Evolutionary conservation across 148 eudicot species (phyloP), one percentile per base, ranked within the genome.

Genomic region (Vaccinium vitisidaea): DNA sequence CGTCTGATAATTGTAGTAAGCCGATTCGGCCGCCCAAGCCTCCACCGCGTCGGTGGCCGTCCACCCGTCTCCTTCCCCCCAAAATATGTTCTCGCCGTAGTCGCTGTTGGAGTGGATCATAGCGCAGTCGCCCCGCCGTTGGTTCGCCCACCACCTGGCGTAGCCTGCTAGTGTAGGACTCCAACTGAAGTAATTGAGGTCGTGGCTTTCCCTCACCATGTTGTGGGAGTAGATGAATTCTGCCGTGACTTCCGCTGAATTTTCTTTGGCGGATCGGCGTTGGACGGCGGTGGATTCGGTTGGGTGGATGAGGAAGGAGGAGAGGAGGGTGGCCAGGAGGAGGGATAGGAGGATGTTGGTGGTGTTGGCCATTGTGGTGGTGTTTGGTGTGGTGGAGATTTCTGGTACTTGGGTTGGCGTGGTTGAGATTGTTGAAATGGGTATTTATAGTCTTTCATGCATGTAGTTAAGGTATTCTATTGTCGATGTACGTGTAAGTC

Each of bases 1-100:
- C 11, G 27, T 25, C 21, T 70, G 25, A 25, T 86, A 84, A 2
- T 84, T 70, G 79, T 83, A 88, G 84, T 49, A 77, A 8, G 77
- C 53, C 79, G 69, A 73, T 81, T 84, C 80, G 8, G 90, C 80
- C 6, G 82, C 86, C 89, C 89, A 88, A 16, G 86, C 89, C 11
- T 25, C 59, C 2, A 85, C 85, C 0, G 87, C 87, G 30, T 85
- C 79, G 4, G 82, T 0, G 12, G 85, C 63, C 77, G 43, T 84
- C 39, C 39, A 36, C 39, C 39, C 39, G 39, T 36, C 39, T 36
- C 39, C 39, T 36, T 36, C 39, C 39, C 39, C 39, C 39, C 39
- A 36, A 36, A 36, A 36, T 36, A 36, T 36, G 39, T 36, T 36
- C 1, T 36, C 88, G 1, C 88, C 88, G 63, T 84, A 87, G 3